Percentiles rank a stretch among this genome's conserved stretches.
phyloP scores from a whole-genome alignment of 352 stramenopile genomes.

The Globisporangium polare region DNA sequence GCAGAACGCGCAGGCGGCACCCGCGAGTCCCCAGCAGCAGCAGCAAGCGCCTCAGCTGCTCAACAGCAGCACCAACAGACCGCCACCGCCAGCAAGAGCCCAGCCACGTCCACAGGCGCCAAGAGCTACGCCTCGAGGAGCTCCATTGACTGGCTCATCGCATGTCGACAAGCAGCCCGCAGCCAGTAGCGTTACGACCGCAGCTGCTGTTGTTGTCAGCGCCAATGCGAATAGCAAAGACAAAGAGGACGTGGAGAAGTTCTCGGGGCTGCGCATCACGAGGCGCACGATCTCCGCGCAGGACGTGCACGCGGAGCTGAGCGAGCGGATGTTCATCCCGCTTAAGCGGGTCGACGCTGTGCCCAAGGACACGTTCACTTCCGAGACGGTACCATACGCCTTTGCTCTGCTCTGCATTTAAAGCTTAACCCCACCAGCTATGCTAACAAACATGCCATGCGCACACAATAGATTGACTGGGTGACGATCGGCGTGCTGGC shows the following conservation, averaged over 20 bases:
- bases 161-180: not conserved
- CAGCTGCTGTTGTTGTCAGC: constrained; percentile 16
- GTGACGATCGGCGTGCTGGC: constrained; percentile 76
- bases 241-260: constrained; percentile 30
- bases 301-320: constrained; percentile 57
- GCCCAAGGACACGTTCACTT: constrained; percentile 46
- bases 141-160: not conserved
- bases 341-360: constrained; percentile 55
- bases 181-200: constrained; percentile 4
- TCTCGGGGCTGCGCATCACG: constrained; percentile 57
- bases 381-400: constrained; percentile 33
- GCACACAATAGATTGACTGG: constrained; percentile 82
- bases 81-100: not conserved
- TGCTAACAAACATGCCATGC: not conserved
- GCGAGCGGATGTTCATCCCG: constrained; percentile 61
- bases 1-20: constrained; percentile 10
- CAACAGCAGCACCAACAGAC: not conserved
- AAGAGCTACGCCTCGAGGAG: not conserved
- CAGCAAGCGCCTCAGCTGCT: constrained; percentile 1
- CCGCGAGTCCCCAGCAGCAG: not conserved
- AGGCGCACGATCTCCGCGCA: constrained; percentile 43
- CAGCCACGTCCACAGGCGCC: not conserved
- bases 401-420: not conserved
- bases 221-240: constrained; percentile 3
- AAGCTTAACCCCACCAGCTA: not conserved